These are phyloP conservation scores for Knufia petricola DNA, from an alignment of 2,329 filamentous ascomycete genomes.

Conservation along the genomic window DNA sequence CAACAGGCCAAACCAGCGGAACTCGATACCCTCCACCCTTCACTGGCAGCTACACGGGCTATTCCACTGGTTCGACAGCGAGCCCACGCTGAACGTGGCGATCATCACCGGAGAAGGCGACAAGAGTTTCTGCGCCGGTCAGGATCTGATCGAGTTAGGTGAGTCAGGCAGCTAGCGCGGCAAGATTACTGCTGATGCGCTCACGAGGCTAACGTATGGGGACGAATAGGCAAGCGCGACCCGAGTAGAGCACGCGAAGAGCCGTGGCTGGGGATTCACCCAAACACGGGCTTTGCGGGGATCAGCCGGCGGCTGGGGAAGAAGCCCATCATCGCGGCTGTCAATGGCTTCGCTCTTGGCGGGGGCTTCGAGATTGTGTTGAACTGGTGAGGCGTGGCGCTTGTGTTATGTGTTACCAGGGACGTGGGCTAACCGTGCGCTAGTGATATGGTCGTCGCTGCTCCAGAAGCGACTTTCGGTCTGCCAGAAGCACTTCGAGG, in stretches of 20 bases:
- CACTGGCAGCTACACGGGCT: constrained; percentile 34
- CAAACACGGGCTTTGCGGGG: constrained; percentile 32
- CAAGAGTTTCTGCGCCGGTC: constrained; percentile 38
- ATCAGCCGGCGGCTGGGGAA: constrained; percentile 51
- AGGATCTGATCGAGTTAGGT: constrained; percentile 36
- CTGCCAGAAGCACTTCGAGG: constrained; percentile 64
- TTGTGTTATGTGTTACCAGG: neutral
- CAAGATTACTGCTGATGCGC: too few species aligned
- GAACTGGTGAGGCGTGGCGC: constrained; percentile 19
- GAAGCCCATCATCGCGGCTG: constrained; percentile 67
- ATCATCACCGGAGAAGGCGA: constrained; percentile 36
- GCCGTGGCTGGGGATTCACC: constrained; percentile 20
- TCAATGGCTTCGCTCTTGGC: constrained; percentile 65
- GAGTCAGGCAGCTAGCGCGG: constrained; percentile 9
- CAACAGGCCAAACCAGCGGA: constrained; percentile 34
- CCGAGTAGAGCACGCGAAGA: constrained; percentile 8
- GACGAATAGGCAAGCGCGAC: constrained; percentile 6
- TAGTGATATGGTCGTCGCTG: constrained; percentile 57
- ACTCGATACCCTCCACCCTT: constrained; percentile 36
- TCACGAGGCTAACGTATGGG: neutral
- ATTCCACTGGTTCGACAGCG: constrained; percentile 38
- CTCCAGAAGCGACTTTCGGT: constrained; percentile 48
- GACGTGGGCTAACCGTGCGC: constrained; percentile 48
- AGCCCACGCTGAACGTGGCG: constrained; percentile 34
- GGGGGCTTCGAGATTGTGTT: constrained; percentile 62